Evolutionary conservation across 768 basidiomycete genomes (phyloP).

Genomic region (Pleurotus ostreatus): DNA sequence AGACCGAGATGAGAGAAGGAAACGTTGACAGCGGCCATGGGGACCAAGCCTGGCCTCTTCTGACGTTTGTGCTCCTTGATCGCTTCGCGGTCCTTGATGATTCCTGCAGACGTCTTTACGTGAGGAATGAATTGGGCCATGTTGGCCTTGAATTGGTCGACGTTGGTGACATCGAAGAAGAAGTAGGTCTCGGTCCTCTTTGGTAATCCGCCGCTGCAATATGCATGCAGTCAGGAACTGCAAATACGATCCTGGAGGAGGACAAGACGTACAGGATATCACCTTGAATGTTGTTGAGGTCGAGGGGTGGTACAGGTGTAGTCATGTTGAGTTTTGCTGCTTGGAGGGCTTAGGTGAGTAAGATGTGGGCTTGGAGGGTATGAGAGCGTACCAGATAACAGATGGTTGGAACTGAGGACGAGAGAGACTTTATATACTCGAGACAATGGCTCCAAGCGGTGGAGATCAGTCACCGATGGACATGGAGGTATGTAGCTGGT

Average conservation of each 20-base stretch:
- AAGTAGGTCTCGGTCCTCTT: slow-evolving; percentile 50
- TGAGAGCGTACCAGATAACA: neutral
- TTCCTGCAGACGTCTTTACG: slow-evolving; percentile 43
- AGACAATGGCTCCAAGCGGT: neutral
- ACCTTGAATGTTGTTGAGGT: slow-evolving; percentile 43
- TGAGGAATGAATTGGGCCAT: slow-evolving; percentile 36
- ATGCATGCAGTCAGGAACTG: neutral
- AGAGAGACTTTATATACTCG: neutral
- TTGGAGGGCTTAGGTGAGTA: neutral
- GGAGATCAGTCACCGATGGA: neutral
- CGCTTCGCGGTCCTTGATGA: slow-evolving; percentile 34
- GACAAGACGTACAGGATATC: slow-evolving; percentile 36
- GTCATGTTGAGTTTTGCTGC: neutral
- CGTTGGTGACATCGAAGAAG: slow-evolving; percentile 50
- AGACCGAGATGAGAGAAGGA: slow-evolving; percentile 51
- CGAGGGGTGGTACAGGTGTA: slow-evolving; percentile 21
- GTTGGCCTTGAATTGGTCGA: slow-evolving; percentile 36
- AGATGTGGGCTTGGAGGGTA: neutral
- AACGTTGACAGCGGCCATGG: slow-evolving; percentile 45
- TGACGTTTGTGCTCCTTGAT: slow-evolving; percentile 37
- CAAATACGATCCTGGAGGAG: neutral
- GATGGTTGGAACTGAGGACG: neutral
- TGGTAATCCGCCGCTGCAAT: slow-evolving; percentile 43
- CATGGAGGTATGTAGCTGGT: neutral
- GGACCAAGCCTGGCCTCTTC: slow-evolving; percentile 27